Percentiles rank a stretch among this genome's conserved stretches.
phyloP scores from a whole-genome alignment of 768 basidiomycete genomes.

The Hypholoma fasciculare region DNA sequence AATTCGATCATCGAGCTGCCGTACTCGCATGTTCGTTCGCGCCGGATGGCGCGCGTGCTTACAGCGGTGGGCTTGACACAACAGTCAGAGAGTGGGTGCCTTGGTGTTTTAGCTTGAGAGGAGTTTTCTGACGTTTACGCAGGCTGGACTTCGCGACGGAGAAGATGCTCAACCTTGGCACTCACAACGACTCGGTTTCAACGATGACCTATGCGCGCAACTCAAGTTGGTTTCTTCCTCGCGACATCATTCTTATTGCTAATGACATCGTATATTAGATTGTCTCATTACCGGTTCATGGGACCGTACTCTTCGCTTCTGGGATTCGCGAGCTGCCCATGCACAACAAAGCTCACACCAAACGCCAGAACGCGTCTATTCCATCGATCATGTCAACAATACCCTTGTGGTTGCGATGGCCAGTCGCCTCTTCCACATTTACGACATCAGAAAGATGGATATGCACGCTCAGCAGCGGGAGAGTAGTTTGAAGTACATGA shows the following conservation, averaged over 20 bases:
- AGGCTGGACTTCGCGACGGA: constrained; percentile 82
- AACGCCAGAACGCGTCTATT: constrained; percentile 84
- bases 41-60: constrained; percentile 62
- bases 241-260: not conserved
- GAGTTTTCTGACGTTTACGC: not conserved
- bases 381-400: constrained; percentile 75
- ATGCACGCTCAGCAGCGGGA: constrained; percentile 79
- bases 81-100: constrained; percentile 76
- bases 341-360: constrained; percentile 59
- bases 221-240: constrained; percentile 47
- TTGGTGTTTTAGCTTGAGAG: not conserved
- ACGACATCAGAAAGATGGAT: constrained; percentile 79
- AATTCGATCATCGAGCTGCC: constrained; percentile 87
- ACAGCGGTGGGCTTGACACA: constrained; percentile 86
- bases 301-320: constrained; percentile 87
- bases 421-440: constrained; percentile 86
- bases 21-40: constrained; percentile 83
- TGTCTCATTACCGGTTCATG: constrained; percentile 84
- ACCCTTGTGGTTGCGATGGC: constrained; percentile 93
- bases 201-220: constrained; percentile 70
- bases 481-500: constrained; percentile 95
- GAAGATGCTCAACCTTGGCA: constrained; percentile 71
- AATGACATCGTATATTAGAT: constrained; percentile 39
- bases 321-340: constrained; percentile 72
- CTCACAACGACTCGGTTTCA: constrained; percentile 80